A percentile compares a stretch with the other conserved stretches of the same genome.
These are phyloP conservation scores for Lyophyllum shimeji DNA, from an alignment of 768 basidiomycete genomes.

Conservation along the genomic window DNA sequence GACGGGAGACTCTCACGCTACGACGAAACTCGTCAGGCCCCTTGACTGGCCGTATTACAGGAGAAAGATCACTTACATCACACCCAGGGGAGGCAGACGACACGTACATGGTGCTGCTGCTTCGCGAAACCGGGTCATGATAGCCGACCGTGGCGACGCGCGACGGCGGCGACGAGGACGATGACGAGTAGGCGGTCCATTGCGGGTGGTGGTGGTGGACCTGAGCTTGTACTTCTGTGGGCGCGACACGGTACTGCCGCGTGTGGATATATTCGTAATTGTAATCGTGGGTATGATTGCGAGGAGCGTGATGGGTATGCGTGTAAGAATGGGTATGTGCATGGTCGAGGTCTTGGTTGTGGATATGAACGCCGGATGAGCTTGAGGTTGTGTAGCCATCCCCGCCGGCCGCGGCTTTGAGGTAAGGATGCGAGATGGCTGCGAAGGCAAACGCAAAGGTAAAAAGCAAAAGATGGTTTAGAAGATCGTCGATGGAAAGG, in stretches of 20 bases:
- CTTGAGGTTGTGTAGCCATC: conserved; percentile 10
- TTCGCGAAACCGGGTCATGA: background rate
- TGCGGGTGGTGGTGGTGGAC: background rate
- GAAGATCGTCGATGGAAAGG: background rate
- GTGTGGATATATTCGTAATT: background rate
- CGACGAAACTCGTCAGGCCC: background rate
- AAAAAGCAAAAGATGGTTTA: background rate
- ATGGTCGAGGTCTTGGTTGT: too few species aligned
- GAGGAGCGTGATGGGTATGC: background rate
- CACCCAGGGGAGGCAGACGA: background rate
- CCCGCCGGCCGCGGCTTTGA: conserved; percentile 10
- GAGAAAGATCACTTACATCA: background rate
- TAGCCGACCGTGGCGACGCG: conserved; percentile 9
- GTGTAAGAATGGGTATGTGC: background rate
- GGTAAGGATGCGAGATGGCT: conserved; percentile 17
- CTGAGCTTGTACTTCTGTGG: background rate
- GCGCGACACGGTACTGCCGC: background rate
- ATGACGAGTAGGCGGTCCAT: background rate
- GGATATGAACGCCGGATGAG: conserved; percentile 10
- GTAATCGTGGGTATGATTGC: background rate
- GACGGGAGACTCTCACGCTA: background rate
- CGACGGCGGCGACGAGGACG: conserved; percentile 7
- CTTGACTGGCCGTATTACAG: background rate
- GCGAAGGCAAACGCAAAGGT: background rate
- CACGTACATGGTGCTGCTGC: background rate